Conservation (phyloP, 345 rosid genomes). For the Trapa bicornis region DNA sequence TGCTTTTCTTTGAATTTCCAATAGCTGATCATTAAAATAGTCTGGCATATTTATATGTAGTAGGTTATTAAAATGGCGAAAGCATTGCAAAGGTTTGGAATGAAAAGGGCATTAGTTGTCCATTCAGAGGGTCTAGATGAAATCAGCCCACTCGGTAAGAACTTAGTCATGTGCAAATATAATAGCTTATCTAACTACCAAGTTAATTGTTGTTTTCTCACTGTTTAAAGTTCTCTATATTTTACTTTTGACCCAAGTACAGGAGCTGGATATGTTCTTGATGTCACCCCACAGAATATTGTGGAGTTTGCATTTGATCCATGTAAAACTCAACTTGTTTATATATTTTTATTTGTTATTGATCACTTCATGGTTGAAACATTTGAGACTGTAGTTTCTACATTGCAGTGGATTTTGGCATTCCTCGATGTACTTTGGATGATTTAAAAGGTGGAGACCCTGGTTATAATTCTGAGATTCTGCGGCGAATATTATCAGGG, state of each 20-base stretch:
- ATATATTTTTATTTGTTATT: neutral
- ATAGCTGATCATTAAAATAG: neutral
- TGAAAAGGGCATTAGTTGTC: conserved; percentile 86
- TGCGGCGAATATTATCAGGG: conserved; percentile 64
- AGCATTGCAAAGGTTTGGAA: conserved; percentile 78
- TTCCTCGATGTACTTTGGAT: conserved; percentile 75
- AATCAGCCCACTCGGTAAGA: conserved; percentile 85
- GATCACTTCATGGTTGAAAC: neutral
- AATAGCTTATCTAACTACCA: neutral
- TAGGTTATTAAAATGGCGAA: conserved; percentile 91
- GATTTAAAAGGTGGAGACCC: conserved; percentile 76
- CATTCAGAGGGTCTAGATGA: conserved; percentile 95
- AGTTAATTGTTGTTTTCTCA: neutral
- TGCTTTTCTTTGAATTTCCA: neutral
- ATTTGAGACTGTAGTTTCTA: neutral
- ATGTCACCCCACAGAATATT: conserved; percentile 54
- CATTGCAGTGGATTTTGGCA: conserved; percentile 71
- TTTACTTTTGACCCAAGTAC: conserved; percentile 5
- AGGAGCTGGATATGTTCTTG: conserved; percentile 72
- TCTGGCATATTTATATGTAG: neutral
- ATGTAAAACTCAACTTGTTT: conserved; percentile 25
- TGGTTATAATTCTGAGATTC: conserved; percentile 51
- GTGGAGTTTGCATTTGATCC: conserved; percentile 80
- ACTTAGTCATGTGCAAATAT: neutral
- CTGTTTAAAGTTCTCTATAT: neutral